Percentiles rank a stretch among this genome's conserved stretches.
Conservation (phyloP, 2,329 filamentous ascomycete genomes). For the Cladosporium sp. region DNA sequence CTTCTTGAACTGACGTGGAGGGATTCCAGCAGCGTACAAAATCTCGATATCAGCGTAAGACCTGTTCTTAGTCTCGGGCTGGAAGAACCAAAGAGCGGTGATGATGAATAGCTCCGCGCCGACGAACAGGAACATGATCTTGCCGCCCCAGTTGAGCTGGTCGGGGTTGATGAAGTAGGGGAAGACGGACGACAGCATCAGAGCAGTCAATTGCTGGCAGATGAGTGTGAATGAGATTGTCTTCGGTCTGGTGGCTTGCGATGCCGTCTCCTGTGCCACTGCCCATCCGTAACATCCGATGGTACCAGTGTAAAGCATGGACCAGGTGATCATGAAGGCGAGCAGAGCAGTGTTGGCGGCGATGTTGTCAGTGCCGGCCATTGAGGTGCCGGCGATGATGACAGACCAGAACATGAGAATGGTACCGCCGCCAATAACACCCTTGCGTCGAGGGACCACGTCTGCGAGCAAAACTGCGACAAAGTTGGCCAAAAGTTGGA, state of each 20-base stretch:
- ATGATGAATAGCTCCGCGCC: conserved; percentile 34
- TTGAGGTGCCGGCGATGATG: conserved; percentile 21
- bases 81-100: conserved; percentile 29
- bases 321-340: conserved; percentile 27
- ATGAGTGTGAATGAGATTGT: conserved; percentile 25
- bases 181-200: conserved; percentile 35
- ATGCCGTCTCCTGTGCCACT: conserved; percentile 23
- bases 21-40: conserved; percentile 18
- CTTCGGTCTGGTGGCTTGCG: conserved; percentile 23
- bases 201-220: conserved; percentile 32
- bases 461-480: conserved; percentile 20
- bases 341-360: conserved; percentile 22
- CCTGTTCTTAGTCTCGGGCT: conserved; percentile 38
- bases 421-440: conserved; percentile 21
- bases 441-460: conserved; percentile 21
- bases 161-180: conserved; percentile 38
- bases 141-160: conserved; percentile 37
- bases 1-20: conserved; percentile 21
- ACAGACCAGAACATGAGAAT: conserved; percentile 23
- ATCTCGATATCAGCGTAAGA: conserved; percentile 34
- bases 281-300: conserved; percentile 26
- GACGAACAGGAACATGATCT: conserved; percentile 36
- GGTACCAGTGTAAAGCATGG: conserved; percentile 24
- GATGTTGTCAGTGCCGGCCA: conserved; percentile 19
- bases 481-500: conserved; percentile 23